These are phyloP conservation scores for Eucalyptus pauciflora DNA, from an alignment of 345 rosid genomes.

Conservation along the genomic window DNA sequence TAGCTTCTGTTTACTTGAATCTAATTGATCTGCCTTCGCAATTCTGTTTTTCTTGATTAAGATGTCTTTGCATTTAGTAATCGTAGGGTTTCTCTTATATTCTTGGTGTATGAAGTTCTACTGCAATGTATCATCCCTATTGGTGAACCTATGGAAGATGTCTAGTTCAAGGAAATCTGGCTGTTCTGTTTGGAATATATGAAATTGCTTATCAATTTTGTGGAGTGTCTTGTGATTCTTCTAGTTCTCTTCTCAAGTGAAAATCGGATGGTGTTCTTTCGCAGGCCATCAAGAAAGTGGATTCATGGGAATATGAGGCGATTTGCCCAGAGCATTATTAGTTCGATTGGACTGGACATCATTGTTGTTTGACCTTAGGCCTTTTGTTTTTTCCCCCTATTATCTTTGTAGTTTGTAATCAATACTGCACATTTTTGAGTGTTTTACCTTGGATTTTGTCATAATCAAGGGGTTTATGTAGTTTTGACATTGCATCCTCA, in stretches of 20 bases:
- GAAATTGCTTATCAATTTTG: not conserved
- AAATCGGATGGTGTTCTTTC: not conserved
- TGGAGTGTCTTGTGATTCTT: not conserved
- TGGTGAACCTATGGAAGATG: not conserved
- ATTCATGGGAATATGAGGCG: not conserved
- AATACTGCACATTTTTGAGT: not conserved
- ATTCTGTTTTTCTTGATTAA: not conserved
- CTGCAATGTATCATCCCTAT: not conserved
- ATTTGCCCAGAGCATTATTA: not conserved
- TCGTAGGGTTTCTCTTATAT: not conserved
- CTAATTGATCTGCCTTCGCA: not conserved
- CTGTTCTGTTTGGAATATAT: not conserved
- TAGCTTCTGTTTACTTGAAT: not conserved
- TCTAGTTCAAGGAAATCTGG: not conserved
- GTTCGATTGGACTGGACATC: not conserved
- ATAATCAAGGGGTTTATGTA: not conserved
- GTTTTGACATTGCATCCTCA: not conserved
- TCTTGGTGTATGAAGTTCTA: not conserved
- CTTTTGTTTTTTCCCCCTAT: not conserved
- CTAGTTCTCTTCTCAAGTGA: not conserved
- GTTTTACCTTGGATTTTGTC: not conserved
- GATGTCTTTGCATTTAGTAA: not conserved
- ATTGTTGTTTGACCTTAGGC: not conserved
- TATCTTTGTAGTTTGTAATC: not conserved
- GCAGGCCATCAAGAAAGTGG: not conserved